These are phyloP conservation scores for Detonula confervacea DNA, from an alignment of 352 stramenopile genomes.

Conservation along the genomic window DNA sequence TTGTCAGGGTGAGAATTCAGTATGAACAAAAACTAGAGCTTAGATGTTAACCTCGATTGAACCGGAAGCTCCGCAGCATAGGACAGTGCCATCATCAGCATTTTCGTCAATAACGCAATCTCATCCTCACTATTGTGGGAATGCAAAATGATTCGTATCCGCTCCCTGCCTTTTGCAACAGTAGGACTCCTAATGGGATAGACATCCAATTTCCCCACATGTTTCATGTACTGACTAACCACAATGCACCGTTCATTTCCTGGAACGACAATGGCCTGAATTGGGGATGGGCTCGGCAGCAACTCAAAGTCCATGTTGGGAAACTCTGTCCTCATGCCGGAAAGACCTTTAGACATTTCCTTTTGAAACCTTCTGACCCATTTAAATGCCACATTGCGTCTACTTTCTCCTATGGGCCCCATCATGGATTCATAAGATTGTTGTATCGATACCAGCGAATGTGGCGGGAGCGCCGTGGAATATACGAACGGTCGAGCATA, in stretches of 20 bases:
- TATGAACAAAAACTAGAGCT: too few species aligned
- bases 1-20: too few species aligned
- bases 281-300: conserved; percentile 86
- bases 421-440: conserved; percentile 90
- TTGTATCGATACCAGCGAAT: conserved; percentile 91
- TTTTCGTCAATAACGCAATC: conserved; percentile 69
- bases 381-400: conserved; percentile 64
- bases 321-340: conserved; percentile 23
- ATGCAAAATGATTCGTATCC: conserved; percentile 96
- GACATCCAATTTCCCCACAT: conserved; percentile 88
- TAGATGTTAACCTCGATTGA: conserved; percentile 6
- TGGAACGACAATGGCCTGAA: conserved; percentile 93
- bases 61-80: not conserved
- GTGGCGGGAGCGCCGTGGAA: conserved; percentile 92
- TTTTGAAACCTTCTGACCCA: conserved; percentile 89
- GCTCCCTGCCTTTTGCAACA: conserved; percentile 92
- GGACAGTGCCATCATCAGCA: conserved; percentile 27
- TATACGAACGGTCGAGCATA: conserved; percentile 98
- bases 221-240: conserved; percentile 84
- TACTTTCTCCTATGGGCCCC: conserved; percentile 56
- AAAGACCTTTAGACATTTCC: conserved; percentile 20
- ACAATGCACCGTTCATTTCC: conserved; percentile 90
- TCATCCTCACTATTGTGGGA: conserved; percentile 91
- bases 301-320: conserved; percentile 24
- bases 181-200: conserved; percentile 95